Evolutionary conservation across 306 rosid genomes (phyloP).

Genomic region (barrel medic (Medicago truncatula)): MtrunA17r5.0-ANR NC_053046.1:9201001-9201500

Average conservation of each 20-base stretch:
- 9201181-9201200: no score
- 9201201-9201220: no score
- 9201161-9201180: no score
- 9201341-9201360: conserved; percentile 48
- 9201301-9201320: conserved; percentile 47
- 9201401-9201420: conserved; percentile 82
- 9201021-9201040: no score
- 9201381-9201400: conserved; percentile 59
- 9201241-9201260: background rate
- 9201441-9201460: conserved; percentile 54
- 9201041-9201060: no score
- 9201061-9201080: no score
- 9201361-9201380: conserved; percentile 56
- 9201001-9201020: no score
- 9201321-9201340: conserved; percentile 50
- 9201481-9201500: conserved; percentile 36
- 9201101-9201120: no score
- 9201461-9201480: conserved; percentile 49
- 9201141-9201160: no score
- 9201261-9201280: conserved; percentile 10
- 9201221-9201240: no score
- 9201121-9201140: no score
- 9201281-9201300: conserved; percentile 20
- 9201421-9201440: conserved; percentile 72
- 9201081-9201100: no score